Percentiles rank a stretch among this genome's conserved stretches.
Conservation (phyloP, 805 yeast species). For the Candida boleticola region DNA sequence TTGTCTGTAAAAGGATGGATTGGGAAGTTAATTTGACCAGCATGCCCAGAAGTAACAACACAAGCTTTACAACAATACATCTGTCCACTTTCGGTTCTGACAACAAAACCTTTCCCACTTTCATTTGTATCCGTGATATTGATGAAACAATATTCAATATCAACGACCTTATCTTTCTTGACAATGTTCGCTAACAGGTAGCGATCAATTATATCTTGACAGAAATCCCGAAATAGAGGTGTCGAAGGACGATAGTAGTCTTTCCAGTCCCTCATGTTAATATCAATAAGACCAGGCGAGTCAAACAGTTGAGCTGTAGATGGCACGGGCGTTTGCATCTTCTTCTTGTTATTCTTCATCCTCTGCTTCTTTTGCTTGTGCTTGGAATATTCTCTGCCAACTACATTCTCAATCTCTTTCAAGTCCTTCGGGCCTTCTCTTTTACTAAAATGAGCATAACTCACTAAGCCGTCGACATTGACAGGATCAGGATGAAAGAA, state of each 20-base stretch:
- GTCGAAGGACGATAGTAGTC: constrained; percentile 47
- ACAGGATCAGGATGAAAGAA: constrained; percentile 47
- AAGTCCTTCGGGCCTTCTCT: constrained; percentile 30
- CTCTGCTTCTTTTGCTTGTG: constrained; percentile 36
- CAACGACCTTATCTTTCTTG: constrained; percentile 30
- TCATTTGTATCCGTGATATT: constrained; percentile 19
- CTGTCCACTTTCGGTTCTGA: constrained; percentile 29
- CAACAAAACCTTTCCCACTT: constrained; percentile 29
- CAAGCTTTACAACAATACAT: constrained; percentile 32
- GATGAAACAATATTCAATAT: constrained; percentile 28
- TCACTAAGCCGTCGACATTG: constrained; percentile 43
- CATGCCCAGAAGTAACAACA: constrained; percentile 36
- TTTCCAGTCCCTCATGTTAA: constrained; percentile 43
- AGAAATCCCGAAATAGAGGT: constrained; percentile 36
- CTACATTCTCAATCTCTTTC: constrained; percentile 41
- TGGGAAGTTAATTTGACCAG: constrained; percentile 34
- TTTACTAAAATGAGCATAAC: constrained; percentile 31
- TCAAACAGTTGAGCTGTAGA: not conserved
- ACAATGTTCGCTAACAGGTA: constrained; percentile 30
- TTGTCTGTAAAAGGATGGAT: constrained; percentile 15
- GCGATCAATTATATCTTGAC: constrained; percentile 30
- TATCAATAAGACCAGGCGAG: constrained; percentile 34
- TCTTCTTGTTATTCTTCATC: constrained; percentile 13
- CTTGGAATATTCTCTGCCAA: constrained; percentile 44
- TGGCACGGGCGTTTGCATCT: constrained; percentile 18